A percentile compares a stretch with the other conserved stretches of the same genome.
Evolutionary conservation across 768 basidiomycete genomes (phyloP).

Genomic region (Cyclocybe cylindracea): DNA sequence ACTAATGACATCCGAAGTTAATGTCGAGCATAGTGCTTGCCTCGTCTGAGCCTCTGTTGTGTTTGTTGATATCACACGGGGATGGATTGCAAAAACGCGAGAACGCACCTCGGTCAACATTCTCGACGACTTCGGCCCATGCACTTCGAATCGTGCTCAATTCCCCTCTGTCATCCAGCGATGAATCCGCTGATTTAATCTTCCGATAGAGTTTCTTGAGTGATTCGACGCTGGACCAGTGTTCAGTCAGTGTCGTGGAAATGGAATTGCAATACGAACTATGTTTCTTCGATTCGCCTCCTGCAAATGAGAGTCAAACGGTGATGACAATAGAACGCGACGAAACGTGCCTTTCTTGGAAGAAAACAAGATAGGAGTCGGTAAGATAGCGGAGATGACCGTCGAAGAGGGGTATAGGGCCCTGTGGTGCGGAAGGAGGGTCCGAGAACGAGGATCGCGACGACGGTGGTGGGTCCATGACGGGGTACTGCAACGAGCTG

Average conservation of each 20-base stretch:
- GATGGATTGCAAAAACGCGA: no score
- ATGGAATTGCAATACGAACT: constrained; percentile 49
- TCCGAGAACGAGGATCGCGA: constrained; percentile 43
- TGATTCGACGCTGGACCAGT: constrained; percentile 62
- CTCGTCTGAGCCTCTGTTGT: constrained; percentile 76
- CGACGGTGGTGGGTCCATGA: constrained; percentile 33
- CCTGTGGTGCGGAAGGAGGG: constrained; percentile 33
- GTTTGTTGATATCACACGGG: no score
- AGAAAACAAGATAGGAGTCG: constrained; percentile 82
- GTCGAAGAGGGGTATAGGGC: constrained; percentile 74
- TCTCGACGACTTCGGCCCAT: constrained; percentile 87
- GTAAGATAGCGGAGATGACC: constrained; percentile 65
- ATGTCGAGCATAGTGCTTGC: constrained; percentile 73
- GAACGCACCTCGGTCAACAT: constrained; percentile 72
- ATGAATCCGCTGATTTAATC: constrained; percentile 67
- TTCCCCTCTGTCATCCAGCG: constrained; percentile 72
- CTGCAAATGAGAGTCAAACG: constrained; percentile 38
- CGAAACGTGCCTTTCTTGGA: constrained; percentile 71
- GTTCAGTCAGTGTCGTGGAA: constrained; percentile 1
- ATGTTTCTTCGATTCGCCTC: constrained; percentile 81
- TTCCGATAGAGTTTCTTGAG: constrained; percentile 73
- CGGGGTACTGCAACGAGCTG: neutral
- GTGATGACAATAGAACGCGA: constrained; percentile 16
- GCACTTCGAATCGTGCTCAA: constrained; percentile 65
- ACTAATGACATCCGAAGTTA: constrained; percentile 72